Percentiles rank a stretch among this genome's conserved stretches.
These are phyloP conservation scores for Cylindricascospora bacillispora DNA, from an alignment of 1,139 yeast genomes.

Conservation along the genomic window DNA sequence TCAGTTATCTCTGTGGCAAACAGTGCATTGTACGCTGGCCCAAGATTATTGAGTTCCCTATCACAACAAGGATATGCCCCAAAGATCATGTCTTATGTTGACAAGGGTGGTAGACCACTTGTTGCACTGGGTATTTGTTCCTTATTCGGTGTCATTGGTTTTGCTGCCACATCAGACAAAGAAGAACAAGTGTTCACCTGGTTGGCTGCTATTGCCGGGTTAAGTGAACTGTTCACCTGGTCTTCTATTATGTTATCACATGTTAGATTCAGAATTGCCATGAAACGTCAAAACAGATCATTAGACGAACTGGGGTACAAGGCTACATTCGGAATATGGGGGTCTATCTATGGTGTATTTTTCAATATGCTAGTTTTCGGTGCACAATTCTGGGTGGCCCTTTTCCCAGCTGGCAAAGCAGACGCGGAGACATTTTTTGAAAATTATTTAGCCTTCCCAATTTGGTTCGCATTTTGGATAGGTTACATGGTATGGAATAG, in stretches of 20 bases:
- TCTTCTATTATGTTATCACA: conserved; percentile 64
- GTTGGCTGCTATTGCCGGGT: conserved; percentile 74
- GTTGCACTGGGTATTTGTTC: conserved; percentile 35
- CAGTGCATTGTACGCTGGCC: conserved; percentile 43
- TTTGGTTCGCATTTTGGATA: conserved; percentile 38
- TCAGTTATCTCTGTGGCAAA: conserved; percentile 38
- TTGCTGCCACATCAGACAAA: conserved; percentile 44
- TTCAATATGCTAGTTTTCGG: conserved; percentile 50
- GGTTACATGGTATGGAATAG: conserved; percentile 42
- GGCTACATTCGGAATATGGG: conserved; percentile 55
- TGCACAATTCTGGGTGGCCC: conserved; percentile 38
- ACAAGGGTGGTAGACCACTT: conserved; percentile 49
- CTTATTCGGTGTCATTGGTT: conserved; percentile 37
- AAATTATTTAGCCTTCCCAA: conserved; percentile 47
- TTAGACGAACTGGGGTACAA: conserved; percentile 54
- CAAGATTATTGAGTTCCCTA: conserved; percentile 49
- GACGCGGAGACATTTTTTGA: conserved; percentile 41
- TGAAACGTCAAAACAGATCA: conserved; percentile 49
- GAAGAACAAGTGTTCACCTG: conserved; percentile 61
- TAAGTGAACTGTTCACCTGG: conserved; percentile 79
- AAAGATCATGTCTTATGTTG: conserved; percentile 36
- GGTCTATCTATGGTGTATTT: conserved; percentile 56
- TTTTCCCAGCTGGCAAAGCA: conserved; percentile 11
- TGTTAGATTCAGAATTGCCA: conserved; percentile 64
- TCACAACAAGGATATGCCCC: conserved; percentile 54